phyloP scores from a whole-genome alignment of 2,329 filamentous ascomycete genomes.

The Botrytis byssoidea region DNA sequence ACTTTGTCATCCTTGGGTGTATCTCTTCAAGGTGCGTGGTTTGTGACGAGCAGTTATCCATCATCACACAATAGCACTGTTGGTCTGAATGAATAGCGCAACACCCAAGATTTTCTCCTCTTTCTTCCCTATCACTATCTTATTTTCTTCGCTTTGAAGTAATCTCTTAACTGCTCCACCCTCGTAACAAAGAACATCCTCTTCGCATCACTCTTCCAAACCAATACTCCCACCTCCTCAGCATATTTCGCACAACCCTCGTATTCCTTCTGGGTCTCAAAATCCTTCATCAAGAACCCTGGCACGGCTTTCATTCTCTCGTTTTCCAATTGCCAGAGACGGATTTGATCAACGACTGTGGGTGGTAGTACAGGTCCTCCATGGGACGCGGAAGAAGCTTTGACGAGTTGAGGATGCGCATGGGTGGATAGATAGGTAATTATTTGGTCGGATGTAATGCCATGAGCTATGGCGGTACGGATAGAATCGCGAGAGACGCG shows the following conservation, averaged over 20 bases:
- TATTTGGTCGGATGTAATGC: slow-evolving; percentile 94
- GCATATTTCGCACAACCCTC: slow-evolving; percentile 73
- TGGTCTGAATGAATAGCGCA: background rate
- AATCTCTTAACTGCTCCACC: slow-evolving; percentile 83
- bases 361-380: slow-evolving; percentile 73
- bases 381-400: slow-evolving; percentile 44
- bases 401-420: slow-evolving; percentile 88
- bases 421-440: slow-evolving; percentile 89
- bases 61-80: background rate
- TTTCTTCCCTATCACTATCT: slow-evolving; percentile 28
- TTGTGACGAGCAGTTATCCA: background rate
- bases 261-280: slow-evolving; percentile 70
- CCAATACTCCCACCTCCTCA: slow-evolving; percentile 83
- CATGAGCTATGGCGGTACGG: slow-evolving; percentile 79
- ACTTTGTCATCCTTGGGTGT: background rate
- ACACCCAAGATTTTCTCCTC: background rate
- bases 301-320: slow-evolving; percentile 84
- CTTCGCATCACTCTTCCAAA: slow-evolving; percentile 79
- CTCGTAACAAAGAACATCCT: slow-evolving; percentile 90
- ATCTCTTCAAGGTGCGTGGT: background rate
- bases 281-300: slow-evolving; percentile 89
- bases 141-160: slow-evolving; percentile 65
- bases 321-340: slow-evolving; percentile 95
- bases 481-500: slow-evolving; percentile 88
- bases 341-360: slow-evolving; percentile 95